Conservation (phyloP, 2,329 filamentous ascomycete species). For the Coniochaeta sp. region DNA sequence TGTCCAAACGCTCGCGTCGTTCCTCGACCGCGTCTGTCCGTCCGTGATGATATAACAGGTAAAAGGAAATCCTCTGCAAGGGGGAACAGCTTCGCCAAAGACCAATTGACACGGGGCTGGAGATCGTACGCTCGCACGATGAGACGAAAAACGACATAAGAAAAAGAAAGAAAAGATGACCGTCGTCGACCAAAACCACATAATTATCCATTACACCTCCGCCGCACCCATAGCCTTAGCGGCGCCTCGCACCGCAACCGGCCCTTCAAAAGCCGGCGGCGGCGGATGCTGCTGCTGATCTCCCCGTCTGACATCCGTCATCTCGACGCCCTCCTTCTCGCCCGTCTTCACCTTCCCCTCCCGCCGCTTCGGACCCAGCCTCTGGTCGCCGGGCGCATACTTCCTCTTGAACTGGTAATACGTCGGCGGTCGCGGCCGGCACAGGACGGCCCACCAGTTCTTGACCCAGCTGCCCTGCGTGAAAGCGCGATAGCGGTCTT, state of each 20-base stretch:
- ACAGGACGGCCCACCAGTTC: conserved; percentile 78
- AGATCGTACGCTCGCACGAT: background rate
- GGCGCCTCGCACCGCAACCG: conserved; percentile 32
- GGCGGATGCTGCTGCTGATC: conserved; percentile 11
- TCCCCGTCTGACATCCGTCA: conserved; percentile 56
- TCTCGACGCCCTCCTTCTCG: conserved; percentile 56
- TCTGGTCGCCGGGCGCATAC: conserved; percentile 76
- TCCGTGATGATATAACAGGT: background rate
- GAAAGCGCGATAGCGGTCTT: conserved; percentile 86
- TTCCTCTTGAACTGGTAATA: conserved; percentile 80
- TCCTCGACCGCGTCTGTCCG: background rate
- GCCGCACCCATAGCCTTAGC: background rate
- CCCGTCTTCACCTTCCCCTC: conserved; percentile 29
- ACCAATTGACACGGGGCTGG: background rate
- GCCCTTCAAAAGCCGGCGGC: conserved; percentile 41
- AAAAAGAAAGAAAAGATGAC: background rate
- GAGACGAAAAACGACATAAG: background rate
- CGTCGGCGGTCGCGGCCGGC: conserved; percentile 75
- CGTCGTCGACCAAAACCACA: background rate
- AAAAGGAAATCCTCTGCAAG: background rate
- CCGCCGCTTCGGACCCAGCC: conserved; percentile 51
- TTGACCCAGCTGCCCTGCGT: conserved; percentile 66
- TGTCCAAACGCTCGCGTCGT: background rate
- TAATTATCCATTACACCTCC: background rate
- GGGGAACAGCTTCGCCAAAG: background rate